Percentiles rank a stretch among this genome's conserved stretches.
Evolutionary conservation across 768 basidiomycete genomes (phyloP).

Genomic region (Psilocybe cubensis): DNA sequence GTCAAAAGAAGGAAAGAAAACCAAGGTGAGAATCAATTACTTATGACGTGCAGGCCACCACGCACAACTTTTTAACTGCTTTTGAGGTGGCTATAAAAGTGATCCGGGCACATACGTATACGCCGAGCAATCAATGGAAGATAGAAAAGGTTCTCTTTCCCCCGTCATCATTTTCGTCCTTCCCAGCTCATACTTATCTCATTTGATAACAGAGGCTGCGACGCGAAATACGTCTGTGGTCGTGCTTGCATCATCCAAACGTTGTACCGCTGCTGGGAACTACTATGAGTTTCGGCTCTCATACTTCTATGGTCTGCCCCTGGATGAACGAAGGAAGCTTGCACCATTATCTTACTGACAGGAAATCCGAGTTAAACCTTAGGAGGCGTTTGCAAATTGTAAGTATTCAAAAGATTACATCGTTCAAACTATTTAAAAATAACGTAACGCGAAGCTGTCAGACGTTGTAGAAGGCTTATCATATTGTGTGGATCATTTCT

Average conservation of each 20-base stretch:
- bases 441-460: no score
- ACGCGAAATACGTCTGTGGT: conserved; percentile 7
- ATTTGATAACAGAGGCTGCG: not conserved
- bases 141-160: conserved; percentile 11
- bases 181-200: not conserved
- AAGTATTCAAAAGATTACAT: no score
- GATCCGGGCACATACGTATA: conserved; percentile 18
- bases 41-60: not conserved
- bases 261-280: conserved; percentile 6
- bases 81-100: conserved; percentile 17
- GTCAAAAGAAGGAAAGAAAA: not conserved
- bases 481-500: not conserved
- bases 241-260: conserved; percentile 5
- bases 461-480: conserved; percentile 7
- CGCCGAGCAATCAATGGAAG: conserved; percentile 6
- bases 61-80: not conserved
- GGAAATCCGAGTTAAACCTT: not conserved
- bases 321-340: conserved; percentile 12
- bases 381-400: conserved; percentile 6
- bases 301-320: conserved; percentile 9
- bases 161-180: not conserved
- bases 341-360: not conserved
- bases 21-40: not conserved
- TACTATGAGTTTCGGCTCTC: conserved; percentile 2
- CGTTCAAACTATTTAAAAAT: no score